Evolutionary conservation across 208 protist species (phyloP), one percentile per base, ranked within the genome.

Genomic region (Acanthamoeba culbertsoni): DNA sequence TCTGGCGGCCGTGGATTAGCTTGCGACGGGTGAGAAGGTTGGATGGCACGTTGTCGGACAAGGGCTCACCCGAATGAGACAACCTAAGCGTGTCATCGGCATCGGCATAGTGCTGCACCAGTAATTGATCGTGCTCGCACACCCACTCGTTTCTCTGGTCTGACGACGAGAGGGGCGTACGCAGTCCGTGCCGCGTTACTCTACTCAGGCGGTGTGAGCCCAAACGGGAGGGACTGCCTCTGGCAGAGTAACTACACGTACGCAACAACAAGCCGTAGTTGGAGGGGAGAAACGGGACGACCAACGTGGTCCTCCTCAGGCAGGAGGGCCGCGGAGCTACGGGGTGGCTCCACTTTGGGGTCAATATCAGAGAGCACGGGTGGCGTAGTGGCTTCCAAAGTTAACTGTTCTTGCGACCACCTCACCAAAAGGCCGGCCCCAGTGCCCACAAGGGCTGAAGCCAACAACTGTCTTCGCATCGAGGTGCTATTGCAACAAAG

Each of bases 31-130:
- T 63, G 46, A 88, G 77, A 2, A 46, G 77, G 77, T 88, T 55
- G 33, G 37, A 23, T 2, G 77, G 77, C n/a, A 88, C 42, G 33
- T 40, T 7, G 28, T 88, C 77, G 1, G 43, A 31, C 46, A 88
- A 35, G 48, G 48, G 77, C 45, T 88, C 77, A 14, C 62, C 77
- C 8, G 77, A 88, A 23, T 55, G 43, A 3, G 43, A 43, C 28
- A 88, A 46, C 8, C 48, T 23, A 10, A 88, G 51, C 6, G 68
- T 40, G 68, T 79, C 68, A n/a, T 79, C 68, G 2, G 31, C 68
- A 43, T 79, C 68, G 68, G 68, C 68, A 20, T 79, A 79, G 68
- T 79, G 68, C 68, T 79, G 68, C 7, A 88, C 77, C 45, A 62
- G 31, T 28, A 88, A 46, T n/a, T 88, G 77, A 26, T 88, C 77